These are phyloP conservation scores for Raddia guianensis DNA, from an alignment of 176 grass and related monocot species.

Conservation along the genomic window DNA sequence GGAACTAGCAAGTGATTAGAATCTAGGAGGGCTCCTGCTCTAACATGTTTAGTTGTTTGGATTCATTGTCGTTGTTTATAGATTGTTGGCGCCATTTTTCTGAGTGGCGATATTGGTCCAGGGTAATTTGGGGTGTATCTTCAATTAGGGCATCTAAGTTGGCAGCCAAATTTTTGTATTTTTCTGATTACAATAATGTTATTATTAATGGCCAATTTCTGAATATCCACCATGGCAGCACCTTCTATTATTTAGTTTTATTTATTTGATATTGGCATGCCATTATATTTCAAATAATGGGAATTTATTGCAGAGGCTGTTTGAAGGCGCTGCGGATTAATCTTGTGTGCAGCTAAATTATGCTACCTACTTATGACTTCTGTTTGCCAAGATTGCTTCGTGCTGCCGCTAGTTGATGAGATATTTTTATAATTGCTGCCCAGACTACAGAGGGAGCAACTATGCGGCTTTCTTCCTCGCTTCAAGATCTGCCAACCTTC, in stretches of 20 bases:
- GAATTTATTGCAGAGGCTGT: slow-evolving; percentile 29
- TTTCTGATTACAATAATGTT: neutral
- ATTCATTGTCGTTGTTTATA: neutral
- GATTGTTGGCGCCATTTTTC: neutral
- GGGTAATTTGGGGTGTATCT: neutral
- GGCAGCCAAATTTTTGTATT: neutral
- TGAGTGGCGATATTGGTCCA: neutral
- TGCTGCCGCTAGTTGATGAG: slow-evolving; percentile 29
- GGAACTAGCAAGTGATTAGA: neutral
- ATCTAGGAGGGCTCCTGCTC: neutral
- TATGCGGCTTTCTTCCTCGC: slow-evolving; percentile 86
- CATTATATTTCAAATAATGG: slow-evolving; percentile 26
- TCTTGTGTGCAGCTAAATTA: neutral
- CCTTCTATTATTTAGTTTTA: slow-evolving; percentile 8
- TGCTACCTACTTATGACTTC: slow-evolving; percentile 39
- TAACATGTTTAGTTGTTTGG: slow-evolving; percentile 22
- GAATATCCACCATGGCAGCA: neutral
- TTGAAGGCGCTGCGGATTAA: neutral
- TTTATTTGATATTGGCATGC: neutral
- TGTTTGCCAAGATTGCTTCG: neutral
- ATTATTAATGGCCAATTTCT: neutral
- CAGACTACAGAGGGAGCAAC: slow-evolving; percentile 26
- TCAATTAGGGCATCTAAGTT: neutral
- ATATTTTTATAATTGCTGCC: slow-evolving; percentile 13
- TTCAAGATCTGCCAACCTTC: slow-evolving; percentile 84